phyloP scores from a whole-genome alignment of 2,329 filamentous ascomycete genomes.

The Fonsecaea multimorphosa region DNA sequence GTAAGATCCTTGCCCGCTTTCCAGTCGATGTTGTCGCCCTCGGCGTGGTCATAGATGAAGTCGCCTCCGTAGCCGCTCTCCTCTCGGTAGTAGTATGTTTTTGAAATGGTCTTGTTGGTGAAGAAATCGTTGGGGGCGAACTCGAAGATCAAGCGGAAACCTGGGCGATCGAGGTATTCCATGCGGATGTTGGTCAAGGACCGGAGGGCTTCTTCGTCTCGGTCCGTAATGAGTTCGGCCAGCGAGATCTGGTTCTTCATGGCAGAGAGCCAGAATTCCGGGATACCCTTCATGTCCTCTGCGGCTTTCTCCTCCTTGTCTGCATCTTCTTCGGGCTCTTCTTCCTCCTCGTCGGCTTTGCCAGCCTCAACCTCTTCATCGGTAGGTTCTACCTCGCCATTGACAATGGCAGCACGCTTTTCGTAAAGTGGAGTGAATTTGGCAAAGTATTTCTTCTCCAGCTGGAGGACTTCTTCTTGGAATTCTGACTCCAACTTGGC shows the following conservation, averaged over 20 bases:
- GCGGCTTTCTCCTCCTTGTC: slow-evolving; percentile 59
- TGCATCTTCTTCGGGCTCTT: slow-evolving; percentile 64
- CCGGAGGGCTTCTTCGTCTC: slow-evolving; percentile 92
- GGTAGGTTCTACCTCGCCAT: slow-evolving; percentile 82
- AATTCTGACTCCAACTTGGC: slow-evolving; percentile 98
- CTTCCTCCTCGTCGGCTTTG: slow-evolving; percentile 77
- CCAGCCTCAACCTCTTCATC: slow-evolving; percentile 86
- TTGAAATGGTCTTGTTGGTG: slow-evolving; percentile 94
- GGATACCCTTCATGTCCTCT: slow-evolving; percentile 75
- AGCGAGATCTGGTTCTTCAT: slow-evolving; percentile 99
- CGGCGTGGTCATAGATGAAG: slow-evolving; percentile 99
- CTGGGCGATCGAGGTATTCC: slow-evolving; percentile 98
- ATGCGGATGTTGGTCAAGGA: slow-evolving; percentile 91
- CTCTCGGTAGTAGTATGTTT: slow-evolving; percentile 99
- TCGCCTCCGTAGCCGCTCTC: slow-evolving; percentile 98
- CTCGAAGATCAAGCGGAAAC: slow-evolving; percentile 97
- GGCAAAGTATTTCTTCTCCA: slow-evolving; percentile 99
- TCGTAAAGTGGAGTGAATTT: slow-evolving; percentile 98
- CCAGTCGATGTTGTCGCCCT: slow-evolving; percentile 98
- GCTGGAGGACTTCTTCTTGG: slow-evolving; percentile 95
- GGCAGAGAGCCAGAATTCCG: slow-evolving; percentile 98
- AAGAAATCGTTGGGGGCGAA: slow-evolving; percentile 96
- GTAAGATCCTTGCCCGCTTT: slow-evolving; percentile 91
- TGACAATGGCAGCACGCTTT: slow-evolving; percentile 91
- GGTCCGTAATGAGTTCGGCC: slow-evolving; percentile 97